A percentile compares a stretch with the other conserved stretches of the same genome.
phyloP scores from a whole-genome alignment of 2,329 filamentous ascomycete genomes.

The Xylaria multiplex region DNA sequence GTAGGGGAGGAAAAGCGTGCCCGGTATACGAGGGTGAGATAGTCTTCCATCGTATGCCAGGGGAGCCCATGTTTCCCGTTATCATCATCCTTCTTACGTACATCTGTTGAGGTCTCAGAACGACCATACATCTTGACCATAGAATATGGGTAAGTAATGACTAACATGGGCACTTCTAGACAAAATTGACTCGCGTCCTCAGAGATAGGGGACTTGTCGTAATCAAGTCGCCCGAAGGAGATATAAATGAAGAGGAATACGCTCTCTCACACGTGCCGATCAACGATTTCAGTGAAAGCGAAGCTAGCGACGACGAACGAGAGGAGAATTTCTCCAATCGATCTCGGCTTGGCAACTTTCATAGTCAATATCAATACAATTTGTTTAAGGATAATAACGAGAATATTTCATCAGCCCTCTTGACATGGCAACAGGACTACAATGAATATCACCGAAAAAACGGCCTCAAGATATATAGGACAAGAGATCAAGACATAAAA shows the following conservation, averaged over 20 bases:
- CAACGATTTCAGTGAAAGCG: conserved; percentile 34
- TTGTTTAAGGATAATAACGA: rapidly evolving
- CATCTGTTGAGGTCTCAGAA: not conserved
- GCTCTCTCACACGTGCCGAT: not conserved
- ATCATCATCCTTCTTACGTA: not conserved
- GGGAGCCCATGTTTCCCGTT: not conserved
- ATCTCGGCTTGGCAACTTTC: conserved; percentile 1
- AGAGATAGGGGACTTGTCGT: conserved; percentile 25
- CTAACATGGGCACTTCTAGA: conserved; percentile 14
- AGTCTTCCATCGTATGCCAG: not conserved
- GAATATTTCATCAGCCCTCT: not conserved
- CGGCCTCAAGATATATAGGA: conserved; percentile 17
- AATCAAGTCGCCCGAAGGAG: conserved; percentile 20
- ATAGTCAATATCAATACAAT: not conserved
- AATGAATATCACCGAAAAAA: not conserved
- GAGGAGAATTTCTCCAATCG: conserved; percentile 21
- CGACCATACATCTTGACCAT: not conserved
- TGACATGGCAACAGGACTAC: conserved; percentile 13
- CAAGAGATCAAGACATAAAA: conserved; percentile 6
- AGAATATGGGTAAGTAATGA: not conserved
- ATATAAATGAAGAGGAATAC: not conserved
- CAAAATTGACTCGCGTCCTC: conserved; percentile 25
- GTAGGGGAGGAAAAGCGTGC: not conserved
- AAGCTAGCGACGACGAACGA: conserved; percentile 33
- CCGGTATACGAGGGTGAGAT: conserved; percentile 28